Base-by-base conservation (phyloP, 2,329 filamentous ascomycete genomes). In the Fusarium sp. region DNA sequence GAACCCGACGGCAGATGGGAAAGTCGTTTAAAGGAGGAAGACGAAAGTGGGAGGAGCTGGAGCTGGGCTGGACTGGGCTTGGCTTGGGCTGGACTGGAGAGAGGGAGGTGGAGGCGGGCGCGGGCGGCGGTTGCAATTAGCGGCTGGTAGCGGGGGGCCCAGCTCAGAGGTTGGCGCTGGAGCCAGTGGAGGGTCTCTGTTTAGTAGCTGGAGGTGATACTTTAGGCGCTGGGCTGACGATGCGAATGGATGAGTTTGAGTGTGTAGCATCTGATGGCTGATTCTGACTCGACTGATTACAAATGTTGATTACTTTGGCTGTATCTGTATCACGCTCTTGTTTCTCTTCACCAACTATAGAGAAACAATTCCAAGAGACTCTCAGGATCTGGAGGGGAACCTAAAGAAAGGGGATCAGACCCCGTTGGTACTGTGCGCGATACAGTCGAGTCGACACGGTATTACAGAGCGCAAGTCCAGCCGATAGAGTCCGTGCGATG, bases 1-100 rank as follows among this genome's bases (percentile, higher is more conserved):
- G 54, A 66, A 66, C 28, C 28, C 28, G 28, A 31, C 63, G 67
- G 63, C 54, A 60, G 59, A 63, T 65, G 59, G 58, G 53, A 63
- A 66, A 63, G 65, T 68, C 63, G 67, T 63, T 68, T 67, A 65
- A 70, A 64, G 66, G 57, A 68, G 66, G 67, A 68, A 49, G 43
- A 67, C 28, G 33, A 31, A 55, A 33, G 54, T 54, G 48, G 48
- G 48, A 54, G 31, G 52, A 26, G 43, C 33, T 31, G 38, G 54
- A 39, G 40, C 34, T 36, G 34, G 14, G 39, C 33, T 53, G 50
- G 39, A 31, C 18, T 18, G 36, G 51, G 31, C 34, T 45, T 38
- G 53, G 46, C 26, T 31, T 31, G 28, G 15, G 22, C 52, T 54
- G 38, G 28, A 31, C 48, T 54, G 48, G 54, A 28, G 36, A 43